A percentile compares a stretch with the other conserved stretches of the same genome.
Evolutionary conservation across 495 filamentous ascomycete species (phyloP).

Genomic region (Sordaria brevicollis): DNA sequence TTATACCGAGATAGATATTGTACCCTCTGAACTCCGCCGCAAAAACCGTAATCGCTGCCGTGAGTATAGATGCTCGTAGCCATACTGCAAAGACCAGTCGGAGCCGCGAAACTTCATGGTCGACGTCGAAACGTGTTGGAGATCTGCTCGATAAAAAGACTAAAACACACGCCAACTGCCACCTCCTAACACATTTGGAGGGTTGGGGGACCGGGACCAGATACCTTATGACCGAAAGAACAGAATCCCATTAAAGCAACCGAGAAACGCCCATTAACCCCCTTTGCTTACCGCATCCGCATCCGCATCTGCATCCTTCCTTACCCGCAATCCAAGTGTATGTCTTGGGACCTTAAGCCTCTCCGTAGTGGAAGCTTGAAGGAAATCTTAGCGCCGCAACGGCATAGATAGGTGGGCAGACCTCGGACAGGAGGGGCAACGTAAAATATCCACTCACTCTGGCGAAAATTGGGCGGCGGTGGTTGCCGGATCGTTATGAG

Average conservation of each 20-base stretch:
- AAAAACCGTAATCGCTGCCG: neutral
- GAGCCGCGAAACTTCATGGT: neutral
- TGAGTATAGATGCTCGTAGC: neutral
- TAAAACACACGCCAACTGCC: neutral
- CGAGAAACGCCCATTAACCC: neutral
- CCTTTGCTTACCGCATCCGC: neutral
- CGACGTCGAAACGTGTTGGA: neutral
- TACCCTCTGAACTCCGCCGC: neutral
- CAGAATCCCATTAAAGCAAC: neutral
- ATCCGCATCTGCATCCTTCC: too few relatives aligned
- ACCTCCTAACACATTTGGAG: neutral
- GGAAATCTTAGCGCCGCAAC: slow-evolving; percentile 1
- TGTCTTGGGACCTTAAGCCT: slow-evolving; percentile 14
- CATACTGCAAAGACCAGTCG: neutral
- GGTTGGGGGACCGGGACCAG: neutral
- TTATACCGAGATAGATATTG: neutral
- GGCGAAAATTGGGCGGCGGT: slow-evolving; percentile 21
- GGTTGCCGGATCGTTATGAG: slow-evolving; percentile 24
- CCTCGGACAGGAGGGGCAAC: neutral
- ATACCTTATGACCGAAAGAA: neutral
- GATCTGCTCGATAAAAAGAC: neutral
- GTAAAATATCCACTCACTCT: slow-evolving; percentile 22
- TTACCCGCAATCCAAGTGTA: neutral
- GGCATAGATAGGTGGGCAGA: neutral
- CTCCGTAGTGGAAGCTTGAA: slow-evolving; percentile 19